A percentile compares a stretch with the other conserved stretches of the same genome.
These are phyloP conservation scores for Microcyclospora pomicola DNA, from an alignment of 2,329 filamentous ascomycete species.

Conservation along the genomic window DNA sequence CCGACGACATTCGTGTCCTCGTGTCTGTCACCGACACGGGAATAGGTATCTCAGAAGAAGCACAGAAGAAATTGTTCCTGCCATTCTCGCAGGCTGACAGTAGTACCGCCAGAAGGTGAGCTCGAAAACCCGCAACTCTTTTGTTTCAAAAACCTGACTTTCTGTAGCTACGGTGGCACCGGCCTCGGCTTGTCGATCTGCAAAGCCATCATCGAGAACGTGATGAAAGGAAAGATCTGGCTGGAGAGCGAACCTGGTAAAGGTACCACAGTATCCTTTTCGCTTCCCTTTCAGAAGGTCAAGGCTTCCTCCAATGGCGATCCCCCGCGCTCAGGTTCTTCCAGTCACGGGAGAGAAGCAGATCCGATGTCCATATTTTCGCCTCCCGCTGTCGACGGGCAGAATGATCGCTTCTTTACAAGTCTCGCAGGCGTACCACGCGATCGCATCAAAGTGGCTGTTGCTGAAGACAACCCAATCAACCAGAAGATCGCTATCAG, in stretches of 20 bases:
- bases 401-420: slow-evolving; percentile 26
- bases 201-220: slow-evolving; percentile 84
- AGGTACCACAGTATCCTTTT: slow-evolving; percentile 65
- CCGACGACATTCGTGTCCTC: slow-evolving; percentile 57
- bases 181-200: slow-evolving; percentile 86
- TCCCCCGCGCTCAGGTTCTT: slow-evolving; percentile 7
- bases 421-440: slow-evolving; percentile 62
- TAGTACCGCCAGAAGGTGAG: slow-evolving; percentile 48
- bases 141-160: too few relatives aligned
- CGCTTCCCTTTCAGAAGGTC: slow-evolving; percentile 73
- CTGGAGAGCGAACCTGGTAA: slow-evolving; percentile 61
- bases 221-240: slow-evolving; percentile 76
- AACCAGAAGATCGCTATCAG: slow-evolving; percentile 90
- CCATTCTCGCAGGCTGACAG: slow-evolving; percentile 89
- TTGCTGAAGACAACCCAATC: slow-evolving; percentile 90
- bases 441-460: slow-evolving; percentile 71
- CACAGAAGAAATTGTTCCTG: slow-evolving; percentile 73
- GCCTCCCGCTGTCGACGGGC: slow-evolving; percentile 31
- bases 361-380: slow-evolving; percentile 45
- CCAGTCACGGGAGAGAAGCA: slow-evolving; percentile 24
- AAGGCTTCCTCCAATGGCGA: slow-evolving; percentile 33
- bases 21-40: slow-evolving; percentile 84
- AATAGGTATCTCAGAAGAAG: slow-evolving; percentile 74
- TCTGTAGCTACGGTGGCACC: slow-evolving; percentile 79
- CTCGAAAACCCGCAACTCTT: too few relatives aligned